Evolutionary conservation across 495 filamentous ascomycete genomes (phyloP).

Genomic region (Daldinia bambusicola): DNA sequence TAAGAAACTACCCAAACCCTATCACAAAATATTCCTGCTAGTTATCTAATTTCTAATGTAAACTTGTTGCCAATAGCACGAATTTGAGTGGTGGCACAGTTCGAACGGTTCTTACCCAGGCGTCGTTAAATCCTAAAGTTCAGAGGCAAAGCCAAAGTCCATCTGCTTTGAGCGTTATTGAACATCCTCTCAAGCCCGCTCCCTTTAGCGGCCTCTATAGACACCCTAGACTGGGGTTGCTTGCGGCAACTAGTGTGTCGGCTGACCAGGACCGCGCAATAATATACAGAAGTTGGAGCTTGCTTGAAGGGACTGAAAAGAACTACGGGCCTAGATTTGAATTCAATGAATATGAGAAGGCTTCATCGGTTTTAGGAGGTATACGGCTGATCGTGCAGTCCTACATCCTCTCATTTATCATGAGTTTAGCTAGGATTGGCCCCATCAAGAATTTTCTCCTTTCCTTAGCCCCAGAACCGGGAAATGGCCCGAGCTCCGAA

Average conservation of each 20-base stretch:
- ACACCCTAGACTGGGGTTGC: background rate
- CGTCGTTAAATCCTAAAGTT: background rate
- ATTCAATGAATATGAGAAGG: background rate
- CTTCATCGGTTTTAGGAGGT: background rate
- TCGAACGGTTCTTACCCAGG: background rate
- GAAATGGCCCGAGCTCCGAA: background rate
- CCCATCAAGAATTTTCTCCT: no score
- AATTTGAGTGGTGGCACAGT: background rate
- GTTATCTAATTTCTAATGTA: background rate
- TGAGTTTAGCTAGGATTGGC: no score
- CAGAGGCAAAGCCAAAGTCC: no score
- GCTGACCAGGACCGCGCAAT: background rate
- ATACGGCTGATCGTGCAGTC: background rate
- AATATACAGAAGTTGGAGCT: background rate
- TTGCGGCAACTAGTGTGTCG: background rate
- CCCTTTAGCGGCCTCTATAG: no score
- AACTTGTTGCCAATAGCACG: background rate
- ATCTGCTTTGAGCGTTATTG: no score
- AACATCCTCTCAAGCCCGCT: no score
- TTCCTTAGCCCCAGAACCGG: background rate
- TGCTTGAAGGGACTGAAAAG: background rate
- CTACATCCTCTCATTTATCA: no score
- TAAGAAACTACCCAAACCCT: background rate
- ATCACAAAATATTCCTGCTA: background rate
- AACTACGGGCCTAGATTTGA: background rate